Evolutionary conservation across 2,329 filamentous ascomycete species (phyloP), one percentile per base, ranked within the genome.

Genomic region (Polychaeton citri): DNA sequence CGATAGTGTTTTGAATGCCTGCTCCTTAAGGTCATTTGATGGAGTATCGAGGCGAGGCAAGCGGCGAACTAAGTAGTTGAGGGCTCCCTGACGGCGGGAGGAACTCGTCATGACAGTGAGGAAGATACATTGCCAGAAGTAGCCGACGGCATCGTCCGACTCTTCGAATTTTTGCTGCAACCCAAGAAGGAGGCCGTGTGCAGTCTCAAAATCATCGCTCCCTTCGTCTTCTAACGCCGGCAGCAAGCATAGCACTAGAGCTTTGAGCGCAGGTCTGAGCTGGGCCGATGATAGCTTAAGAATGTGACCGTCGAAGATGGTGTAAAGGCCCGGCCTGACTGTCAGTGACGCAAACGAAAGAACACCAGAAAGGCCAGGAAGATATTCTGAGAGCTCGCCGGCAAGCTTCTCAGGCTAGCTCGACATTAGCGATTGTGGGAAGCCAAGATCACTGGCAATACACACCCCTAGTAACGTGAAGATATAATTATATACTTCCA

Each of bases 121-220:
- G 51, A 98, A 96, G 53, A 98, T 81, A 56, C 86, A 95, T 62
- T 98, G 90, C 90, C 90, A 98, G 57, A 96, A 98, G 58, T 90
- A 95, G 44, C 83, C 82, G 19, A 59, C 53, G 9, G 45, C 41
- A 33, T 69, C 32, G 65, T 72, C 57, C 72, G 74, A 24, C 60
- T 68, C 34, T 63, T 38, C 77, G 48, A 86, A 72, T 33, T 74
- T 71, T 39, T 70, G 61, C 51, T 87, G 85, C 55, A 96, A 76
- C 38, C 72, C 76, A 48, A 90, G 80, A 32, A 96, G 57, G 7
- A 94, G 74, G 39, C 72, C 74, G 38, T 94, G 58, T 2, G 87
- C 92, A 36, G 82, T 74, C 43, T 96, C 88, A 57, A 96, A 98
- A 54, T 98, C 92, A 54, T 98, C 90, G 45, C 87, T 92, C 6